Evolutionary conservation across 768 basidiomycete genomes (phyloP).

Genomic region (Rhizopogon roseolus): DNA sequence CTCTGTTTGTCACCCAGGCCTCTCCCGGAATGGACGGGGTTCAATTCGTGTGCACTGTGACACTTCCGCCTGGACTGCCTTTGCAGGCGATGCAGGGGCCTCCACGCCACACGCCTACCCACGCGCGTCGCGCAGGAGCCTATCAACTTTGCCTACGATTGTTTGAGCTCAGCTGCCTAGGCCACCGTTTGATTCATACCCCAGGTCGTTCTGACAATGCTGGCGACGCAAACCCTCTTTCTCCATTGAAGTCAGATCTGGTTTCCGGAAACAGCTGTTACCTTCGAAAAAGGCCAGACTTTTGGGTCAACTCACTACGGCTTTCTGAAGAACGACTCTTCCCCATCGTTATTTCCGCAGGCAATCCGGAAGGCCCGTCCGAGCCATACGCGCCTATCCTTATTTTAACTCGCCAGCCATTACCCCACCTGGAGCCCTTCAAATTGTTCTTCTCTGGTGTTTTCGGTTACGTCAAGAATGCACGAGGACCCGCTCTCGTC

Average conservation of each 20-base stretch:
- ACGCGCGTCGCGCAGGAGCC: conserved; percentile 58
- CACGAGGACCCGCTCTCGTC: conserved; percentile 44
- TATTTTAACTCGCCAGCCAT: conserved; percentile 61
- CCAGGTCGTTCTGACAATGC: conserved; percentile 2
- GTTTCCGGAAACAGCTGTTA: conserved; percentile 48
- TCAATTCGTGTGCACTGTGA: conserved; percentile 44
- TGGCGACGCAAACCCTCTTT: neutral
- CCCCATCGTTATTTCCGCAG: conserved; percentile 38
- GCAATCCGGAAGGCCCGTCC: conserved; percentile 17
- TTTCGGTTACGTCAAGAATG: conserved; percentile 37
- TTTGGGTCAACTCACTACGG: conserved; percentile 52
- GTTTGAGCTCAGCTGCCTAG: conserved; percentile 45
- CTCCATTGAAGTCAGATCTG: conserved; percentile 16
- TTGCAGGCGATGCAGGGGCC: conserved; percentile 40
- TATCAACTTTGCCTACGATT: conserved; percentile 51
- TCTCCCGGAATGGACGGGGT: conserved; percentile 13
- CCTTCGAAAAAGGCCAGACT: conserved; percentile 52
- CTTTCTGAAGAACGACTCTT: conserved; percentile 15
- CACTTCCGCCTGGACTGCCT: conserved; percentile 39
- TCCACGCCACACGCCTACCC: conserved; percentile 37
- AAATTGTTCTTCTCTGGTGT: conserved; percentile 54
- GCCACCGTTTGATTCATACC: conserved; percentile 38
- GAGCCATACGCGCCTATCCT: conserved; percentile 52
- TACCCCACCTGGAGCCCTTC: conserved; percentile 55
- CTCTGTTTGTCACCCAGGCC: conserved; percentile 14